Evolutionary conservation across 768 basidiomycete species (phyloP).

Genomic region (Hemileccinum rubropunctum): DNA sequence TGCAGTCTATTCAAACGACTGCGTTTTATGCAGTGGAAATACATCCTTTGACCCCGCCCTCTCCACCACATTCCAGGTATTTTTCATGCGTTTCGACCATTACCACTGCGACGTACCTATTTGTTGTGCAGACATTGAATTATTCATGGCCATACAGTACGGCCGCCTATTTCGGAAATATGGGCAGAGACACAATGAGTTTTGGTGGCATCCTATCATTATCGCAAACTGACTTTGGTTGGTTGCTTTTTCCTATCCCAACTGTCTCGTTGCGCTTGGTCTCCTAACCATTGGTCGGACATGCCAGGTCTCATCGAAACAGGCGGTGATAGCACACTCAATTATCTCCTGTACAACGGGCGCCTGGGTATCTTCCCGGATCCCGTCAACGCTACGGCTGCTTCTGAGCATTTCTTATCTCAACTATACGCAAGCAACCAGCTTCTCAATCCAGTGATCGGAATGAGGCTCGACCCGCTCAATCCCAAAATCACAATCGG

Average conservation of each 20-base stretch:
- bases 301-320: slow-evolving; percentile 14
- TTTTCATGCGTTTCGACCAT: background rate
- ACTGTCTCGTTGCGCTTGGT: background rate
- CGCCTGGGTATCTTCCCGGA: slow-evolving; percentile 19
- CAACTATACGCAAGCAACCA: slow-evolving; percentile 11
- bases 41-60: slow-evolving; percentile 12
- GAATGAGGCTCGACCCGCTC: slow-evolving; percentile 19
- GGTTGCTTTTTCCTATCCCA: background rate
- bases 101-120: background rate
- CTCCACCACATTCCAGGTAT: slow-evolving; percentile 17
- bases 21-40: slow-evolving; percentile 21
- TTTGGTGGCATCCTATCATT: slow-evolving; percentile 15
- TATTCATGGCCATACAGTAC: slow-evolving; percentile 14
- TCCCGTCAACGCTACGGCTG: slow-evolving; percentile 20
- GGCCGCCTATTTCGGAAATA: slow-evolving; percentile 8
- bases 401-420: slow-evolving; percentile 15
- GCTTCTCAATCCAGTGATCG: slow-evolving; percentile 23
- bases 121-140: slow-evolving; percentile 4
- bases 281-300: background rate
- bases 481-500: slow-evolving; percentile 29
- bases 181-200: slow-evolving; percentile 13
- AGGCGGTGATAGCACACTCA: slow-evolving; percentile 10
- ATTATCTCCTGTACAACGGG: slow-evolving; percentile 22
- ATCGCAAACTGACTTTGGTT: slow-evolving; percentile 14
- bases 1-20: slow-evolving; percentile 20